Evolutionary conservation across 2,329 filamentous ascomycete genomes (phyloP), one percentile per base, ranked within the genome.

Genomic region (Penicillium palitans): DNA sequence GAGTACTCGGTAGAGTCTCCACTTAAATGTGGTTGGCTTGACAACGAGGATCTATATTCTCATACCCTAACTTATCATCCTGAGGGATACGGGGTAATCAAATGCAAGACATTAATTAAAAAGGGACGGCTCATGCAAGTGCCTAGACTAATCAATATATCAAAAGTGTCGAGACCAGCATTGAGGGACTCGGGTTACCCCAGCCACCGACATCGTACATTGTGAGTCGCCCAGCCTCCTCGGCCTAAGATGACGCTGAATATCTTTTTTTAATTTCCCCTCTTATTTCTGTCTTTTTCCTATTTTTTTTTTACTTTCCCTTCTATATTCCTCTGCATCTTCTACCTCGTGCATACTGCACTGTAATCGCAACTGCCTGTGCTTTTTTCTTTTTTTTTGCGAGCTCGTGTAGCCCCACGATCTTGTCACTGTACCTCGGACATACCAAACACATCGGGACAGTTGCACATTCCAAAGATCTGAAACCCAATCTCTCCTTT

Each of bases 221-320:
- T 47, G 45, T 68, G 58, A 70, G 62, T 71, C 63, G 70, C 66
- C 71, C 71, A 73, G 70, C 71, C 71, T 70, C 70, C 63, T 57
- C 61, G 55, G 52, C 61, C 57, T 47, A 61, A 59, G 49, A 66
- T 60, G 62, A 63, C 56, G 41, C 49, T 53, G 59, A 45, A 37
- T 39, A 37, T 60, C 48, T 41, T 56, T 56, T 55, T 55, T 17
- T 60, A 35, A 56, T 54, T 42, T 49, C 37, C 52, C 21, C 58
- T 52, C 55, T 19, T 52, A 47, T 54, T 48, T 47, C 24, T 57
- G 12, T 42, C 25, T 51, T 57, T 56, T 58, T 50, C 39, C 55
- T 48, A 46, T 56, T 37, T 48, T 50, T 58, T 49, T 58, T 62
- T 49, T 35, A 31, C 58, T 46, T 46, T 50, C 42, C 37, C 33